These are phyloP conservation scores for Hypoxylon sp. DNA, from an alignment of 2,329 filamentous ascomycete species.

Conservation along the genomic window DNA sequence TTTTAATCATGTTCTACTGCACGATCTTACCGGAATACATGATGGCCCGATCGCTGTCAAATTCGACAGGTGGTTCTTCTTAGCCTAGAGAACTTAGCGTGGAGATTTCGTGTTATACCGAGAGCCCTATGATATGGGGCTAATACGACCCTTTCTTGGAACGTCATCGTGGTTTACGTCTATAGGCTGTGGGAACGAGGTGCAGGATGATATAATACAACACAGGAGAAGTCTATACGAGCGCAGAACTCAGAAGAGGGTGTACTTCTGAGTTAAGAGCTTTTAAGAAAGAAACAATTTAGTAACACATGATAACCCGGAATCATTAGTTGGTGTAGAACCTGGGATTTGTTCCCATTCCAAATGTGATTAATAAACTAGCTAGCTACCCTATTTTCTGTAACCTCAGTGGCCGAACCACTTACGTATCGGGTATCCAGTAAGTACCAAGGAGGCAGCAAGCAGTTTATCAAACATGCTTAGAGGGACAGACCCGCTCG, in stretches of 20 bases:
- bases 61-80: slow-evolving; percentile 4
- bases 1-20: slow-evolving; percentile 5
- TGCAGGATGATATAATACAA: not conserved
- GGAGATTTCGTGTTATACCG: slow-evolving; percentile 7
- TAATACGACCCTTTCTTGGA: not conserved
- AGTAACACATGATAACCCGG: not conserved
- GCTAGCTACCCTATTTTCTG: slow-evolving; percentile 8
- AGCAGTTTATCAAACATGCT: slow-evolving; percentile 12
- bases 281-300: not conserved
- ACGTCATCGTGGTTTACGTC: slow-evolving; percentile 1
- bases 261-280: not conserved
- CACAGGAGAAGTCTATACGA: not conserved
- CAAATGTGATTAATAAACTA: slow-evolving; percentile 14
- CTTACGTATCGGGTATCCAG: slow-evolving; percentile 3
- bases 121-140: not conserved
- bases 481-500: not conserved
- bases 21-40: slow-evolving; percentile 6
- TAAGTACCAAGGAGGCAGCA: slow-evolving; percentile 11
- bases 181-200: not conserved
- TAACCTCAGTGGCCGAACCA: not conserved
- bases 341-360: slow-evolving; percentile 3
- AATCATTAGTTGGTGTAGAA: slow-evolving; percentile 4
- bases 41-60: not conserved
- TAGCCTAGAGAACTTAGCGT: slow-evolving; percentile 2
- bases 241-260: not conserved